phyloP scores from a whole-genome alignment of 2,329 filamentous ascomycete genomes.

The Hypoxylon sp. region DNA sequence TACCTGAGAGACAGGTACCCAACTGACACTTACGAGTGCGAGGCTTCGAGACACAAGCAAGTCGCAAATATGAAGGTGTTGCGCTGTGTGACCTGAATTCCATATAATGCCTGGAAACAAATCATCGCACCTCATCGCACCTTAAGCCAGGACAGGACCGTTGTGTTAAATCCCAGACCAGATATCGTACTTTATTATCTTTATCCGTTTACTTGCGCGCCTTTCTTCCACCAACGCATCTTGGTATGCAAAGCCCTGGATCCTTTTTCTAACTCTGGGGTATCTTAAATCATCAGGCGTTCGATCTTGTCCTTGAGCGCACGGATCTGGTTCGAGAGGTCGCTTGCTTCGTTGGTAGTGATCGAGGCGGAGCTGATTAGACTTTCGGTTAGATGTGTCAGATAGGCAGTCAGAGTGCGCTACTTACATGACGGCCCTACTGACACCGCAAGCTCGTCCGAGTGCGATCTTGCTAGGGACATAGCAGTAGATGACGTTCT shows the following conservation, averaged over 20 bases:
- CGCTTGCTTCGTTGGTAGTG: slow-evolving; percentile 89
- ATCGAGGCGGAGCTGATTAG: slow-evolving; percentile 66
- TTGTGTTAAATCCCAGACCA: slow-evolving; percentile 8
- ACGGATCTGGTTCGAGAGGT: slow-evolving; percentile 87
- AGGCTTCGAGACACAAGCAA: no score
- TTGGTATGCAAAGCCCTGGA: slow-evolving; percentile 12
- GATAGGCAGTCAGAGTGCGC: not conserved
- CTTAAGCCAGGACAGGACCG: no score
- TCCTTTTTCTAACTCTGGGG: slow-evolving; percentile 19
- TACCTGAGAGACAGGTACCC: no score
- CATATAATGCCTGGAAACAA: not conserved
- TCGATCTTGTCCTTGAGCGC: slow-evolving; percentile 94
- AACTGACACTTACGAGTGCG: no score
- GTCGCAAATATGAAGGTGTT: no score
- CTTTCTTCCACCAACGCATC: slow-evolving; percentile 2
- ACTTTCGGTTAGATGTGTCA: not conserved
- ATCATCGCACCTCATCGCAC: not conserved
- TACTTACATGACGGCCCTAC: slow-evolving; percentile 75
- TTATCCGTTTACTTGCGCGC: not conserved
- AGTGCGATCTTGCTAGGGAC: slow-evolving; percentile 75
- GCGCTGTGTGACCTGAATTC: not conserved
- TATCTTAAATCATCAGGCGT: slow-evolving; percentile 84
- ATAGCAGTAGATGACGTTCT: slow-evolving; percentile 63
- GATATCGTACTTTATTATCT: slow-evolving; percentile 5
- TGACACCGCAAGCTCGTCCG: slow-evolving; percentile 89